These are phyloP conservation scores for Croton laevigatus DNA, from an alignment of 441 rosid genomes.

Conservation along the genomic window DNA sequence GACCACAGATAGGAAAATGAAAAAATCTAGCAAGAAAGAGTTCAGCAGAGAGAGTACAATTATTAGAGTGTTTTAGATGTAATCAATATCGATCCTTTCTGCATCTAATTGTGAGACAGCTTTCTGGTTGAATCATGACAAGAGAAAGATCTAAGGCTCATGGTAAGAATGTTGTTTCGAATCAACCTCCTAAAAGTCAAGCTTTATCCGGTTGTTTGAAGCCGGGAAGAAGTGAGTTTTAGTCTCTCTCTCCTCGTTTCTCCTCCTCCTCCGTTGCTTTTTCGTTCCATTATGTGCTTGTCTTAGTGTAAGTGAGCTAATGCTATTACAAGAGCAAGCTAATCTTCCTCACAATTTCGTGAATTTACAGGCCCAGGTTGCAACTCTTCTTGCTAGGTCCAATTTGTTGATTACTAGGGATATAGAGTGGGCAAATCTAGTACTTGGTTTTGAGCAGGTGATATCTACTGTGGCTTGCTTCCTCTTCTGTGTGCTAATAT, in stretches of 20 bases:
- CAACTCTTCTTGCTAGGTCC: constrained; percentile 90
- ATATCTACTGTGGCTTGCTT: constrained; percentile 7
- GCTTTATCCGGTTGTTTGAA: constrained; percentile 50
- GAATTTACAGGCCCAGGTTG: constrained; percentile 51
- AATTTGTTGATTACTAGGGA: constrained; percentile 93
- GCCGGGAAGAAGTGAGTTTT: constrained; percentile 66
- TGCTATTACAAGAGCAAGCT: neutral
- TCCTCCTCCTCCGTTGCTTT: neutral
- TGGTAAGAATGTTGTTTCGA: neutral
- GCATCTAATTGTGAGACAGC: constrained; percentile 24
- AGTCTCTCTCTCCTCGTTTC: too few relatives aligned
- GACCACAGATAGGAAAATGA: constrained; percentile 54
- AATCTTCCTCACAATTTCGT: constrained; percentile 10
- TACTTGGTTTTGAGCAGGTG: constrained; percentile 96
- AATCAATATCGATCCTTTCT: constrained; percentile 18
- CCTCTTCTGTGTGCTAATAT: neutral
- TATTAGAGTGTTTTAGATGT: constrained; percentile 13
- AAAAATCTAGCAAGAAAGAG: constrained; percentile 35
- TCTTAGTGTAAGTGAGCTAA: neutral
- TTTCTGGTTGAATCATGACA: constrained; percentile 24
- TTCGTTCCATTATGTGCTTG: neutral
- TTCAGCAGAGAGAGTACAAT: constrained; percentile 22
- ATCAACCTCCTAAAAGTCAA: constrained; percentile 66
- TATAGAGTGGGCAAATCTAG: constrained; percentile 95
- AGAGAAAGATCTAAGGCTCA: constrained; percentile 32